Evolutionary conservation across 257 asterid species (phyloP), one percentile per base, ranked within the genome.

Genomic region (Leptodermis oblonga): DNA sequence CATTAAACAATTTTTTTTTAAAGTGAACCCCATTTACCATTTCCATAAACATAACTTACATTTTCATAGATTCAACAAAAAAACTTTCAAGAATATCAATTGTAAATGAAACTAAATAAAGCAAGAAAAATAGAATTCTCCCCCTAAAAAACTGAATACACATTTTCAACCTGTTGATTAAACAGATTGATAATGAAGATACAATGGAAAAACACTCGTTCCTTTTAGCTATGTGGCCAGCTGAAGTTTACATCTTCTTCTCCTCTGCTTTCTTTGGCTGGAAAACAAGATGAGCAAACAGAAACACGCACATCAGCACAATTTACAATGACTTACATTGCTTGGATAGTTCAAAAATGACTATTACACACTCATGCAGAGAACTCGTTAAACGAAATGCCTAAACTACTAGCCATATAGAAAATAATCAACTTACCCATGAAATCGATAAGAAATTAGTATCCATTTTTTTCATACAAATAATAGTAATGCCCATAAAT

Each of bases 221-320:
- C 42, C n/a, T 18, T 11, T 33, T 25, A 42, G 31, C 26, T 2
- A 60, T 34, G 45, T 17, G 1, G 14, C 65, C 8, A 34, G 22
- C n/a, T n/a, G n/a, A n/a, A n/a, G n/a, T n/a, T n/a, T n/a, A n/a
- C n/a, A n/a, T n/a, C n/a, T n/a, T n/a, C 65, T 60, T 58, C 42
- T 87, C 82, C 72, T 74, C 82, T 69, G 95, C 95, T 79, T 84
- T 88, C 78, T 37, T 88, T 48, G 92, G 95, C 95, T 88, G 90
- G 77, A 69, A 74, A 41, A 69, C 30, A 14, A 43, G 9, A 59
- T 62, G 11, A 39, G 12, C 23, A 55, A 68, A 7, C 14, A 55
- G 12, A 15, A 4, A 4, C 7, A 37, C n/a, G 41, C 9, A 28
- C 17, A 20, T 60, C 7, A 46, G 15, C 12, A 54, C 3, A 52